Base-by-base conservation (phyloP, 768 basidiomycete genomes). In the Auricularia heimuer region DNA sequence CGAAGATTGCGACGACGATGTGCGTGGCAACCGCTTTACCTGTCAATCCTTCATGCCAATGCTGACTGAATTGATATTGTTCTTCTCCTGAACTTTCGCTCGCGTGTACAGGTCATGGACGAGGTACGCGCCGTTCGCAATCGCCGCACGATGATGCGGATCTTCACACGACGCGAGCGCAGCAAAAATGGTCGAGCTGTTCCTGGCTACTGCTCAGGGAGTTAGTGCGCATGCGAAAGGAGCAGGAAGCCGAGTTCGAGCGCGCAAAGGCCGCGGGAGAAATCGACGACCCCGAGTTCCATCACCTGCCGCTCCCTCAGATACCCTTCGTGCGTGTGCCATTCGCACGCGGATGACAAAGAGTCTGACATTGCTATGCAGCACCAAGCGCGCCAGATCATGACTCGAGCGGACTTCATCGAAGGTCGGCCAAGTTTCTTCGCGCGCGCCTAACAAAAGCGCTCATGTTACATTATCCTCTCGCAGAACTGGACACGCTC, bases 171-270 rank as follows among this genome's bases (percentile, higher is more conserved):
- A 14, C 56, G 10, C 56, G 54, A 7, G 4, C 29, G 35, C 64
- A 86, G 85, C 88, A 90, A 85, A 89, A 89, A 83, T 88, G 87
- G 85, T 85, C 83, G 69, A 85, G 85, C 51, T 91, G 90, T 70
- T 88, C 90, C 18, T 92, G 90, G 89, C 78, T 91, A 2, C 80
- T 91, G 1, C 78, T 92, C 2, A 82, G 80, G 45, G 86, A 89
- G 73, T 88, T 92, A 70, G 89, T 91, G 63, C 84, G 83, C 69
- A 70, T 82, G 62, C 77, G 84, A 62, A 73, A 80, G 62, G 79
- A 84, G 62, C 80, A 83, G 67, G 79, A 82, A 70, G 71, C 75
- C 66, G 77, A 77, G 62, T 73, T 74, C 42, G 73, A 77, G 64
- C 79, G 77, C 69, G 77, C 72, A 24, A 67, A 77, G 37, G 75